A percentile compares a stretch with the other conserved stretches of the same genome.
Evolutionary conservation across 106 monocot species (phyloP).

Genomic region (Apostasia shenzhenica): DNA sequence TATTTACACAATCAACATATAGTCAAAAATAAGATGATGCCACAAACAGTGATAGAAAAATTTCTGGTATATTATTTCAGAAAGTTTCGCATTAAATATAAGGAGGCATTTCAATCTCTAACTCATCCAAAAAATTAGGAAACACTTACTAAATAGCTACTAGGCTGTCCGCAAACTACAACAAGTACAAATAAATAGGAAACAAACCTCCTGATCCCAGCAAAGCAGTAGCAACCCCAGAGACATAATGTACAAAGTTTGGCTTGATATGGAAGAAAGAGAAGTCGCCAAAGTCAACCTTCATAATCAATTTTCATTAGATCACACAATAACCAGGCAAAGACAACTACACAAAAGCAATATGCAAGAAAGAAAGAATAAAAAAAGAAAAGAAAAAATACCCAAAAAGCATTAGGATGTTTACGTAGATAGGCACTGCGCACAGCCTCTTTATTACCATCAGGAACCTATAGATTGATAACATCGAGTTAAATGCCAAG

Average conservation of each 20-base stretch:
- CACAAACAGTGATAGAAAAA: too few species aligned
- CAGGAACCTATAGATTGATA: conserved; percentile 41
- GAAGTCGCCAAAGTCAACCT: conserved; percentile 98
- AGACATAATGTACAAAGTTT: conserved; percentile 66
- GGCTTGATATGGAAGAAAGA: conserved; percentile 70
- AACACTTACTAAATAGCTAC: neutral
- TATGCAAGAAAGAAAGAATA: neutral
- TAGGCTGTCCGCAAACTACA: neutral
- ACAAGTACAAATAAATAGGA: neutral
- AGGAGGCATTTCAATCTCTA: neutral
- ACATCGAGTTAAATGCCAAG: neutral
- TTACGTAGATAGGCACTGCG: conserved; percentile 60
- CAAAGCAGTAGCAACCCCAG: conserved; percentile 88
- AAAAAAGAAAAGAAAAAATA: conserved; percentile 19
- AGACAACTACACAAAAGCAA: neutral
- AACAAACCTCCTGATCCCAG: conserved; percentile 82
- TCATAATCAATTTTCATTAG: neutral
- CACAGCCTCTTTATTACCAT: conserved; percentile 45
- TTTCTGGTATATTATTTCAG: neutral
- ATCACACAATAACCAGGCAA: conserved; percentile 6
- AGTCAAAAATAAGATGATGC: too few species aligned
- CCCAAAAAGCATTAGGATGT: conserved; percentile 94
- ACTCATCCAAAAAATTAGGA: neutral
- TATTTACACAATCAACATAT: too few species aligned
- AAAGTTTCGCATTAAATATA: too few species aligned